A percentile compares a stretch with the other conserved stretches of the same genome.
Evolutionary conservation across 768 basidiomycete genomes (phyloP).

Genomic region (Tulasnella sp.): DNA sequence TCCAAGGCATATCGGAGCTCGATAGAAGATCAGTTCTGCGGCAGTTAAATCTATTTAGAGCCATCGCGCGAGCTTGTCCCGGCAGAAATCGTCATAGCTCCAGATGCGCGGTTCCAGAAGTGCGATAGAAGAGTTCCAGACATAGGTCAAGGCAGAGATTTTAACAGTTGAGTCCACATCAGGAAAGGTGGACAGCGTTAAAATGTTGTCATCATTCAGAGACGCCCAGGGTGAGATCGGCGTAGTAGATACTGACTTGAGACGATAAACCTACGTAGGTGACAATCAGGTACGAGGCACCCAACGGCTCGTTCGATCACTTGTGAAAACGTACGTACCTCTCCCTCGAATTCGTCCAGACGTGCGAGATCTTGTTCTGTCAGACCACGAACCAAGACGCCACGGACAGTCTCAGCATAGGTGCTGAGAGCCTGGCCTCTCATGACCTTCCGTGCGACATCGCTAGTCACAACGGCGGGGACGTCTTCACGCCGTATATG

Average conservation of each 20-base stretch:
- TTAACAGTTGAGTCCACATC: slow-evolving; percentile 25
- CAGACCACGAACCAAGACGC: slow-evolving; percentile 68
- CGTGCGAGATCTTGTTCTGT: slow-evolving; percentile 48
- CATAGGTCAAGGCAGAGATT: slow-evolving; percentile 58
- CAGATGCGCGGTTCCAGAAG: slow-evolving; percentile 53
- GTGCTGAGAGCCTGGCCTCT: slow-evolving; percentile 35
- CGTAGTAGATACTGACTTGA: slow-evolving; percentile 43
- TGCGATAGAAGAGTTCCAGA: slow-evolving; percentile 41
- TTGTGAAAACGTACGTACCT: slow-evolving; percentile 35
- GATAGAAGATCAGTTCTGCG: no score
- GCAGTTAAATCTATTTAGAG: slow-evolving; percentile 27
- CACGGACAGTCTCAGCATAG: slow-evolving; percentile 64
- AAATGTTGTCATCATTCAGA: slow-evolving; percentile 28
- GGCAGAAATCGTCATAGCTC: slow-evolving; percentile 71
- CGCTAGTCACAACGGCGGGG: slow-evolving; percentile 65
- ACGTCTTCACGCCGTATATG: slow-evolving; percentile 54
- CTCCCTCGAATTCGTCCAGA: slow-evolving; percentile 76
- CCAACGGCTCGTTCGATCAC: background rate
- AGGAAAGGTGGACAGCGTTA: slow-evolving; percentile 32
- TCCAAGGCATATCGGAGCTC: no score
- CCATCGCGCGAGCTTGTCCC: slow-evolving; percentile 72
- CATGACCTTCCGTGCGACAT: slow-evolving; percentile 39
- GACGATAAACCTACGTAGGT: slow-evolving; percentile 62
- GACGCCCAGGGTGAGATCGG: slow-evolving; percentile 39
- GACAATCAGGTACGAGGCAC: background rate